Base-by-base conservation (phyloP, 1,284 basidiomycete genomes). In the Gomphus bonarii region DNA sequence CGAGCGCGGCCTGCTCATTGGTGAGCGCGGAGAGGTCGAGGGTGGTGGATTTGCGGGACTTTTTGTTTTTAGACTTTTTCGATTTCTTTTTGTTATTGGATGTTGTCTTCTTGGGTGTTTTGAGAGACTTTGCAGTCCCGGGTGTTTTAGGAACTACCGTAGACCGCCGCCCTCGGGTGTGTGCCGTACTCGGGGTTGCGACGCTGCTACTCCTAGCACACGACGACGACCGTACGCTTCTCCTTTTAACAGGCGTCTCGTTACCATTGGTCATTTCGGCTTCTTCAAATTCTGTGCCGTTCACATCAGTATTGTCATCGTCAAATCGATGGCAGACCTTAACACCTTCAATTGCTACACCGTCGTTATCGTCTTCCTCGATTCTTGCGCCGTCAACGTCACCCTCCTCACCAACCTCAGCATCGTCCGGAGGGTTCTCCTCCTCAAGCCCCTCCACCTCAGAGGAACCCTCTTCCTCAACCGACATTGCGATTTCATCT, bases 1-100 rank as follows among this genome's bases (percentile, higher is more conserved):
- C 81, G 16, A 88, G 72, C 0, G 80, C 82, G 3, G 80, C 79
- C 65, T 89, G 82, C 63, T 88, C 86, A 50, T 83, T 77, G 52
- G 69, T 76, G 42, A 88, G 70, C 0, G 80, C 84, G 1, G 75
- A 74, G 31, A 85, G 72, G 62, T 90, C 78, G 20, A 91, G 72
- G 55, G 73, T 68, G 44, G 81, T 76, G 0, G 88, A 90, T 65
- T 82, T 81, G 57, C 87, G 81, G 3, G 77, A 76, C 62, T 78
- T 79, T 55, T 75, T 69, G 65, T 72, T 69, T 64, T 71, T 70
- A 59, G 70, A 67, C 61, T 73, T 76, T 61, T 72, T 70, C 54
- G 66, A 71, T 54, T 65, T 65, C 61, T 47, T 43, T 12, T 57
- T 55, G 16, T 58, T 46, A 10, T 16, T 14, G n/a, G 55, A 57